These are phyloP conservation scores for Lachnellula hyalina DNA, from an alignment of 2,329 filamentous ascomycete species.

Conservation along the genomic window DNA sequence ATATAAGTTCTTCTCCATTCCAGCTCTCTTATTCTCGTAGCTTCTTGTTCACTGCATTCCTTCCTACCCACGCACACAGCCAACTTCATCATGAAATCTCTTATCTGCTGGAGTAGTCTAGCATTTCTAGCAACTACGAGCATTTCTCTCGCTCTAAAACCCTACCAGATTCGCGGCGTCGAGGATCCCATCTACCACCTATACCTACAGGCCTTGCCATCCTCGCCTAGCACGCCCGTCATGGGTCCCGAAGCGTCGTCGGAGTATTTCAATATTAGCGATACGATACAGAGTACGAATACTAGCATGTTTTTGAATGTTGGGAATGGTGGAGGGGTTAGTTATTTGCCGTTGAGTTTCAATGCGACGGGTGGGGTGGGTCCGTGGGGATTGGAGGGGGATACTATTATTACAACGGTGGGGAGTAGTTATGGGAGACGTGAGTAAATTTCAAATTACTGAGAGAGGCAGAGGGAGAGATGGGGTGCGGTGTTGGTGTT, in stretches of 20 bases:
- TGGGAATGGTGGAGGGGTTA: conserved; percentile 36
- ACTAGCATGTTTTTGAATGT: conserved; percentile 45
- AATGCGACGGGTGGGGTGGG: conserved; percentile 37
- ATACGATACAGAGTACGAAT: conserved; percentile 45
- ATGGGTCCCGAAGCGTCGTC: conserved; percentile 46
- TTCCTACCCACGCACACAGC: not conserved
- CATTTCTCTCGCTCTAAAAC: conserved; percentile 7
- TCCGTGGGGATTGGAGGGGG: conserved; percentile 45
- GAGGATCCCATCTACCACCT: conserved; percentile 46
- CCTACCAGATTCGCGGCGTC: conserved; percentile 46
- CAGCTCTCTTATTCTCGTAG: not conserved
- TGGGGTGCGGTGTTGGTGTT: no score
- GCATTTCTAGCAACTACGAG: not conserved
- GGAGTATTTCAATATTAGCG: conserved; percentile 45
- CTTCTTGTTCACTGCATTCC: not conserved
- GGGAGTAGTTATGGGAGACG: conserved; percentile 40
- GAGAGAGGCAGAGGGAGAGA: not conserved
- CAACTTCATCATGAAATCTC: conserved; percentile 1
- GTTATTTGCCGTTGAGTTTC: conserved; percentile 48
- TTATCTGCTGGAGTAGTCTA: not conserved
- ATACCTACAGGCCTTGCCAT: conserved; percentile 41
- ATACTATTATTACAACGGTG: conserved; percentile 43
- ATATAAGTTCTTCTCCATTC: not conserved
- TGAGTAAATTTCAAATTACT: conserved; percentile 11
- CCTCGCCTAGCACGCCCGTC: conserved; percentile 37